Conservation (phyloP, 2,329 filamentous ascomycete genomes). For the Xylaria sp. region DNA sequence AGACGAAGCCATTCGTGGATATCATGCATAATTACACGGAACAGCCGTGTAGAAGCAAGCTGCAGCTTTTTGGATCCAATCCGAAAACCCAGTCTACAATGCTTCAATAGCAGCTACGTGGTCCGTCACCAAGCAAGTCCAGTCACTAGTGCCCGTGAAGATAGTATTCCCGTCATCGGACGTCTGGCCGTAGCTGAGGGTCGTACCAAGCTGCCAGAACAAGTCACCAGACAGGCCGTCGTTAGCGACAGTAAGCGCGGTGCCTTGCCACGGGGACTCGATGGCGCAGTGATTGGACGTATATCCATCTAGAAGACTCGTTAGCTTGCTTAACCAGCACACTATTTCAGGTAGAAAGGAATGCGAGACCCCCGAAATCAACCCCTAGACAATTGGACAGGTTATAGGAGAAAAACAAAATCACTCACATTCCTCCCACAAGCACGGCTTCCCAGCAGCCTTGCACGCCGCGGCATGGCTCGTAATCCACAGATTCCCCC, state of each 20-base stretch:
- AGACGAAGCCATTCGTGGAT: background rate
- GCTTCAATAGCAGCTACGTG: constrained; percentile 53
- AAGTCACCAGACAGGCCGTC: constrained; percentile 47
- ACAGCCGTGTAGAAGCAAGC: background rate
- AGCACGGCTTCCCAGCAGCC: constrained; percentile 54
- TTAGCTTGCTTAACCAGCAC: constrained; percentile 3
- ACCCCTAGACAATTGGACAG: background rate
- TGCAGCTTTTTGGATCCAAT: background rate
- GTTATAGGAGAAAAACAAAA: background rate
- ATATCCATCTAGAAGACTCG: constrained; percentile 42
- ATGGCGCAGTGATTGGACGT: constrained; percentile 46
- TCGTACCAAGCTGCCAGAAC: constrained; percentile 51
- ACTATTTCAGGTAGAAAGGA: background rate
- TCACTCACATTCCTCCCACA: constrained; percentile 56
- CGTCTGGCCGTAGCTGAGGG: constrained; percentile 55
- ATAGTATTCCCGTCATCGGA: constrained; percentile 59
- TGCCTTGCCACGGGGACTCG: constrained; percentile 48
- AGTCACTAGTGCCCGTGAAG: constrained; percentile 56
- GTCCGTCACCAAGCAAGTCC: constrained; percentile 58
- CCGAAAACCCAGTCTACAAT: background rate
- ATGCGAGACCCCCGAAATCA: background rate
- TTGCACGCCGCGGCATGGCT: constrained; percentile 54
- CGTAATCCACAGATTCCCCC: constrained; percentile 53
- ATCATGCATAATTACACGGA: background rate
- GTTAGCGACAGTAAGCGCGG: constrained; percentile 41